Evolutionary conservation across 306 rosid species (phyloP).

Genomic region (Trichosanthes truncata): DNA sequence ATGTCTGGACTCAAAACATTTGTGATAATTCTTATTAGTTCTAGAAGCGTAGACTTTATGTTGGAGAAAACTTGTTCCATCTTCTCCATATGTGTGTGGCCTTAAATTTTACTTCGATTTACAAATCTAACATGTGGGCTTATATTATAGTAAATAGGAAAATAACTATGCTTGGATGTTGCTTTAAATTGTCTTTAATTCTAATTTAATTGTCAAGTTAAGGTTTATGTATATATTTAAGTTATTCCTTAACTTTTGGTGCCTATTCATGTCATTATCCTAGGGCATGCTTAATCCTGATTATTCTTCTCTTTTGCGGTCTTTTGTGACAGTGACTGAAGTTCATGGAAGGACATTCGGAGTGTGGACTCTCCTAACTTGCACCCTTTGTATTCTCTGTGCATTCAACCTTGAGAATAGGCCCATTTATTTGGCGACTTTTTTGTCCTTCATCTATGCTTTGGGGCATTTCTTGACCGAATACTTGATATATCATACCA

Average conservation of each 20-base stretch:
- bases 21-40: background rate
- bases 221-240: background rate
- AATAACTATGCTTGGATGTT: background rate
- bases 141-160: background rate
- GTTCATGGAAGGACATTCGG: constrained; percentile 97
- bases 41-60: background rate
- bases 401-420: constrained; percentile 90
- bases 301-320: background rate
- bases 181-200: background rate
- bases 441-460: constrained; percentile 77
- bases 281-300: background rate
- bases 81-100: background rate
- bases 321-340: constrained; percentile 54
- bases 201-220: background rate
- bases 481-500: constrained; percentile 62
- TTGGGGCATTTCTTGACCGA: constrained; percentile 89
- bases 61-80: background rate
- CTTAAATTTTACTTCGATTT: background rate
- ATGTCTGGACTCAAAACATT: background rate
- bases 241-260: background rate
- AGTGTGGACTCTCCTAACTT: constrained; percentile 81
- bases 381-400: constrained; percentile 88
- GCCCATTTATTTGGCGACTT: constrained; percentile 73
- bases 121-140: background rate
- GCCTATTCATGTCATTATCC: background rate